Evolutionary conservation across 441 rosid species (phyloP).

Genomic region (Eutrema salsugineum): DNA sequence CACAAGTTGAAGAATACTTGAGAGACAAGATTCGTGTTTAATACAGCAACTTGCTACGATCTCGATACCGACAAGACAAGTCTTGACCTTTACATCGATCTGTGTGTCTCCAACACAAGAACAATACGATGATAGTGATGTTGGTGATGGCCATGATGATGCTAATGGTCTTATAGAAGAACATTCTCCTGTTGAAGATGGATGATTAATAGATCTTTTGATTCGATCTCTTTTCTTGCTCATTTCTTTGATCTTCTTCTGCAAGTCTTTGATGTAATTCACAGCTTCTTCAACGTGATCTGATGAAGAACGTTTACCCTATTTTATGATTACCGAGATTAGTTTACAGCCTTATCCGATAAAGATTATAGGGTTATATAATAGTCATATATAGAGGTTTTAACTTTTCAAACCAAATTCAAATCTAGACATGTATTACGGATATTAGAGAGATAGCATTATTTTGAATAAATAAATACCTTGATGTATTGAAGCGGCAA

Average conservation of each 20-base stretch:
- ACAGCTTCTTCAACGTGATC: conserved; percentile 57
- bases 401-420: background rate
- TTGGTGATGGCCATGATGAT: background rate
- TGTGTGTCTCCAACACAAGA: conserved; percentile 18
- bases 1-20: conserved; percentile 31
- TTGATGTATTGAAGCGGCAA: conserved; percentile 51
- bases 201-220: conserved; percentile 12
- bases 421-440: too few relatives aligned
- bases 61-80: conserved; percentile 41
- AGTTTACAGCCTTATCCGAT: background rate
- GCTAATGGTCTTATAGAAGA: background rate
- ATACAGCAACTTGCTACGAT: conserved; percentile 25
- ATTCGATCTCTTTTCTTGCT: conserved; percentile 43
- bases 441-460: background rate
- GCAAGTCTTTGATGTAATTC: conserved; percentile 48
- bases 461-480: too few relatives aligned
- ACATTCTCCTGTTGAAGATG: background rate
- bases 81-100: conserved; percentile 13
- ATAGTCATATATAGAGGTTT: too few relatives aligned
- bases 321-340: background rate
- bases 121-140: conserved; percentile 2
- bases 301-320: conserved; percentile 61
- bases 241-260: conserved; percentile 38
- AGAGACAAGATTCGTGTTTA: conserved; percentile 25
- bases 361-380: background rate